These are phyloP conservation scores for Carex littledalei DNA, from an alignment of 176 grass and related monocot species.

Conservation along the genomic window DNA sequence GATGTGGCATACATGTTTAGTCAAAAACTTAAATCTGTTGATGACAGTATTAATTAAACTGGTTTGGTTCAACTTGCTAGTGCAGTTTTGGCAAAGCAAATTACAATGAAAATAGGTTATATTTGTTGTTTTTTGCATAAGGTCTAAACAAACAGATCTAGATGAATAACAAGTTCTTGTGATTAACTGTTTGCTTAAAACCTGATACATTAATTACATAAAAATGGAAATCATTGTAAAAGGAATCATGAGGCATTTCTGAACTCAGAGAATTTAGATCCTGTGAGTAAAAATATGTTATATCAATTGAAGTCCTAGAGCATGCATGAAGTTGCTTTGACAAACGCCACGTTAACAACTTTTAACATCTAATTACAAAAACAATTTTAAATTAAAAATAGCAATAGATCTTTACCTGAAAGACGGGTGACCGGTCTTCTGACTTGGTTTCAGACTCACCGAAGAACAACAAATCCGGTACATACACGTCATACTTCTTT, in stretches of 20 bases:
- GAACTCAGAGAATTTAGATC: not conserved
- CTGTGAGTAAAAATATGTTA: not conserved
- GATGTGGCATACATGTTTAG: not conserved
- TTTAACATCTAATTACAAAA: no score
- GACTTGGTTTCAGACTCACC: conserved; percentile 55
- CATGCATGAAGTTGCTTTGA: not conserved
- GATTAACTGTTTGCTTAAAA: not conserved
- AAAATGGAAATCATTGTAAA: not conserved
- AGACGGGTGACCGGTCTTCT: conserved; percentile 44
- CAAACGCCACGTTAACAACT: not conserved
- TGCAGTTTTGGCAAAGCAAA: not conserved
- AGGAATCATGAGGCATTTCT: not conserved
- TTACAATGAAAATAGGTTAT: not conserved
- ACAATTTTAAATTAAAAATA: not conserved
- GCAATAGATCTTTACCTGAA: not conserved
- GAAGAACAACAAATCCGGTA: conserved; percentile 91
- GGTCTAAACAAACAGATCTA: not conserved
- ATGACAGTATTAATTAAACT: not conserved
- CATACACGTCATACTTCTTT: conserved; percentile 83
- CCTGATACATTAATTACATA: not conserved
- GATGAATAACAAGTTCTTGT: not conserved
- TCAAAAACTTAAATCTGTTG: not conserved
- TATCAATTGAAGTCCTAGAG: no score
- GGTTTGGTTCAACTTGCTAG: not conserved
- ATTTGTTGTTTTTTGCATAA: not conserved